Evolutionary conservation across 805 yeast genomes (phyloP).

Genomic region (Candida methanosorbosa): DNA sequence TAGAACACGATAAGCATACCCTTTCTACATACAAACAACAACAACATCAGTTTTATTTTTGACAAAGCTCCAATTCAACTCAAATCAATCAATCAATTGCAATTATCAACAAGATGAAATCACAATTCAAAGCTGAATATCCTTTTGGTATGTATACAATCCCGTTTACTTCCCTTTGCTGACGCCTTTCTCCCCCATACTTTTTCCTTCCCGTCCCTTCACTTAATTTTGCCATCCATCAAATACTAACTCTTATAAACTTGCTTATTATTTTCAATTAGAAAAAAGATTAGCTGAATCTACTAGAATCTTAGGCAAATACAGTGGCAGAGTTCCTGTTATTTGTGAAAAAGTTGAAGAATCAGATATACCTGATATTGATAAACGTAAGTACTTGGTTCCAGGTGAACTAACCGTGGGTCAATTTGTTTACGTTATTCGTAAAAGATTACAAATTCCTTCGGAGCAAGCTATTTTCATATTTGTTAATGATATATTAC

Average conservation of each 20-base stretch:
- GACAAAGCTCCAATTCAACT: no score
- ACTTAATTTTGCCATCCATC: no score
- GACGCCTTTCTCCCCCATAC: no score
- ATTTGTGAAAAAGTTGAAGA: slow-evolving; percentile 97
- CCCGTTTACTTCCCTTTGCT: not conserved
- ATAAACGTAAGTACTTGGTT: slow-evolving; percentile 92
- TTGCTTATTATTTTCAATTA: slow-evolving; percentile 11
- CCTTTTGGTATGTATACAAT: slow-evolving; percentile 64
- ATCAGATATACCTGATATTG: slow-evolving; percentile 92
- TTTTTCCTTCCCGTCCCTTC: not conserved
- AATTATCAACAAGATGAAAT: slow-evolving; percentile 54
- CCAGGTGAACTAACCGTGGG: slow-evolving; percentile 96
- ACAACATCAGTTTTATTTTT: no score
- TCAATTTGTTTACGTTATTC: slow-evolving; percentile 94
- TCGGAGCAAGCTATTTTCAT: slow-evolving; percentile 97
- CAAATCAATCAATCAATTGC: no score
- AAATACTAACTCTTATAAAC: not conserved
- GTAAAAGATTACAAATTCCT: slow-evolving; percentile 92
- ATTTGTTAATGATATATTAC: slow-evolving; percentile 92
- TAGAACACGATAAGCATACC: no score
- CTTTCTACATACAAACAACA: no score
- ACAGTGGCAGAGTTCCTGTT: slow-evolving; percentile 89
- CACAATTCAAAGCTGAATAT: slow-evolving; percentile 91
- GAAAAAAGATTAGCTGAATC: slow-evolving; percentile 95
- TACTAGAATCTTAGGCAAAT: slow-evolving; percentile 79